Conservation (phyloP, 495 filamentous ascomycete genomes). For the Podospora conica region DNA sequence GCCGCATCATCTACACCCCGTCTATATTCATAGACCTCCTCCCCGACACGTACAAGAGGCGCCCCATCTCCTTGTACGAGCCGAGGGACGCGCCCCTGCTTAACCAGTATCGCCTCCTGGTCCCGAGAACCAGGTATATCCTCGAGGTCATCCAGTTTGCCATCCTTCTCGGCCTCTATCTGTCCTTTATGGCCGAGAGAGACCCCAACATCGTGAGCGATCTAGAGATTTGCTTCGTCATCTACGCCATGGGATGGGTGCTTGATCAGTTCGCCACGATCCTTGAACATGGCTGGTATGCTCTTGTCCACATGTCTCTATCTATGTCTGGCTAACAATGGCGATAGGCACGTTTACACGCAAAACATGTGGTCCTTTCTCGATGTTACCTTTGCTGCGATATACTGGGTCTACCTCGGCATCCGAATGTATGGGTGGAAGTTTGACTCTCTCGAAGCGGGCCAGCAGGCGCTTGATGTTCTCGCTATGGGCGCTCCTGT, state of each 20-base stretch:
- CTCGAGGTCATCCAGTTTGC: slow-evolving; percentile 64
- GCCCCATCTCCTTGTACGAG: slow-evolving; percentile 63
- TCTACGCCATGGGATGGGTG: slow-evolving; percentile 66
- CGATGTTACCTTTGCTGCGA: slow-evolving; percentile 58
- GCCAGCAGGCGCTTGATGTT: slow-evolving; percentile 58
- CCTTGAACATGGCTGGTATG: slow-evolving; percentile 60
- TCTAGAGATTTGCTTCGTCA: slow-evolving; percentile 53
- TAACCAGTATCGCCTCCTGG: slow-evolving; percentile 70
- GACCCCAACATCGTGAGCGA: slow-evolving; percentile 42
- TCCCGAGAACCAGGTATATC: slow-evolving; percentile 61
- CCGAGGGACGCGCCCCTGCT: slow-evolving; percentile 57
- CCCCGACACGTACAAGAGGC: slow-evolving; percentile 67
- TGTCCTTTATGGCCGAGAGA: slow-evolving; percentile 57
- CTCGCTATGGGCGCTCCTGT: slow-evolving; percentile 64
- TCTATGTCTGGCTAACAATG: slow-evolving; percentile 6
- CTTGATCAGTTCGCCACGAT: slow-evolving; percentile 68
- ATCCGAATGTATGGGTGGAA: slow-evolving; percentile 54
- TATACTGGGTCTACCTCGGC: slow-evolving; percentile 55
- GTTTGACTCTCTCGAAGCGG: slow-evolving; percentile 27
- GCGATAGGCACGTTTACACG: slow-evolving; percentile 61
- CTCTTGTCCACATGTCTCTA: not conserved
- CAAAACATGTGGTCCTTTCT: slow-evolving; percentile 77
- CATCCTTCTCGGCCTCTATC: slow-evolving; percentile 53
- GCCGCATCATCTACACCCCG: slow-evolving; percentile 63
- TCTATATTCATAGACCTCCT: slow-evolving; percentile 63